Conservation (phyloP, 78 protist genomes). For the Dictyostelium discoideum region DNA sequence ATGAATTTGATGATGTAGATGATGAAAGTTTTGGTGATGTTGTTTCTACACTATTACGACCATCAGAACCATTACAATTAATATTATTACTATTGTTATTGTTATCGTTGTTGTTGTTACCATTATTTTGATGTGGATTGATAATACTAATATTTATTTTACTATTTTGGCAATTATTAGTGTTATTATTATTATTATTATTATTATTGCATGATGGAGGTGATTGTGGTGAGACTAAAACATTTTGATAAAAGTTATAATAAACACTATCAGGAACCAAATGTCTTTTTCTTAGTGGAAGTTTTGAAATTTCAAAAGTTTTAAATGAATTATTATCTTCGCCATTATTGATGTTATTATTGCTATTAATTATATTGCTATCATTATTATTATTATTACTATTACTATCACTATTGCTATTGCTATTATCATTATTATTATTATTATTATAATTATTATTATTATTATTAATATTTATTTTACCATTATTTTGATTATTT, state of each 20-base stretch:
- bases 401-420: neutral
- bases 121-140: neutral
- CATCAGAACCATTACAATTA: neutral
- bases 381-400: neutral
- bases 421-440: neutral
- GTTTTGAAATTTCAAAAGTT: conserved; percentile 55
- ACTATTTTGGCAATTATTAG: neutral
- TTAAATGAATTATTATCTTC: conserved; percentile 19
- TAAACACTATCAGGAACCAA: conserved; percentile 67
- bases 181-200: neutral
- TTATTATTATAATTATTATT: neutral
- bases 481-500: neutral
- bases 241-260: conserved; percentile 47
- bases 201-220: conserved; percentile 17
- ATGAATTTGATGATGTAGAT: neutral
- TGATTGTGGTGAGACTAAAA: conserved; percentile 44
- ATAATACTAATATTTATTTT: neutral
- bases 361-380: neutral
- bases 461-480: neutral
- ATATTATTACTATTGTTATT: neutral
- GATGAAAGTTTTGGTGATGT: conserved; percentile 21
- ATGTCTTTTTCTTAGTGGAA: conserved; percentile 77
- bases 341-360: conserved; percentile 5
- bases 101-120: neutral
- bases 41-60: neutral